Conservation (phyloP, 2,329 filamentous ascomycete species). For the Seiridium cupressi region DNA sequence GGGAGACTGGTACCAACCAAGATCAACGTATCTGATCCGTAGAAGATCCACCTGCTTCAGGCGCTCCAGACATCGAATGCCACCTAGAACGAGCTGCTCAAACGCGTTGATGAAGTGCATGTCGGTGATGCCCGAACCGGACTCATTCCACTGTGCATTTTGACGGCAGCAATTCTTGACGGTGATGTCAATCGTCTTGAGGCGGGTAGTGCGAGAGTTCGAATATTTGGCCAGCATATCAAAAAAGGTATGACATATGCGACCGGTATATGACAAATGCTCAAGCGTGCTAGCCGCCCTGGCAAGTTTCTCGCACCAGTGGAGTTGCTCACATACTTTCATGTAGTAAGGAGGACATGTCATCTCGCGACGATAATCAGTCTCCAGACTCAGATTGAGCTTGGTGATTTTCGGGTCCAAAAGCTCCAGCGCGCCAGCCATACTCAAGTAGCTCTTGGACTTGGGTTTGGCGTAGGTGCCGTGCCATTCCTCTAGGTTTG, state of each 20-base stretch:
- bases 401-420: constrained; percentile 59
- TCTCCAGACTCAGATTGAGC: constrained; percentile 68
- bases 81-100: constrained; percentile 64
- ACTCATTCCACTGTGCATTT: constrained; percentile 54
- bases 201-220: constrained; percentile 45
- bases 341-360: constrained; percentile 59
- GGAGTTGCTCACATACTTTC: constrained; percentile 57
- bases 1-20: constrained; percentile 44
- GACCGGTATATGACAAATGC: constrained; percentile 69
- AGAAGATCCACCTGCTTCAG: constrained; percentile 62
- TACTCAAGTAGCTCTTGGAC: constrained; percentile 69
- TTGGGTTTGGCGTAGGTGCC: constrained; percentile 70
- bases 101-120: constrained; percentile 71
- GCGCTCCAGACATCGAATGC: constrained; percentile 57
- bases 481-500: constrained; percentile 63
- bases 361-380: constrained; percentile 66
- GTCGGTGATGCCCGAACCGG: constrained; percentile 68
- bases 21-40: constrained; percentile 72
- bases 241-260: constrained; percentile 70
- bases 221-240: constrained; percentile 51
- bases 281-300: constrained; percentile 60
- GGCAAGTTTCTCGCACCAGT: constrained; percentile 66
- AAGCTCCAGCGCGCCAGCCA: constrained; percentile 60
- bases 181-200: constrained; percentile 68
- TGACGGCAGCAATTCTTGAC: constrained; percentile 73